phyloP scores from a whole-genome alignment of 345 rosid genomes.

The Syzygium aromaticum region DNA sequence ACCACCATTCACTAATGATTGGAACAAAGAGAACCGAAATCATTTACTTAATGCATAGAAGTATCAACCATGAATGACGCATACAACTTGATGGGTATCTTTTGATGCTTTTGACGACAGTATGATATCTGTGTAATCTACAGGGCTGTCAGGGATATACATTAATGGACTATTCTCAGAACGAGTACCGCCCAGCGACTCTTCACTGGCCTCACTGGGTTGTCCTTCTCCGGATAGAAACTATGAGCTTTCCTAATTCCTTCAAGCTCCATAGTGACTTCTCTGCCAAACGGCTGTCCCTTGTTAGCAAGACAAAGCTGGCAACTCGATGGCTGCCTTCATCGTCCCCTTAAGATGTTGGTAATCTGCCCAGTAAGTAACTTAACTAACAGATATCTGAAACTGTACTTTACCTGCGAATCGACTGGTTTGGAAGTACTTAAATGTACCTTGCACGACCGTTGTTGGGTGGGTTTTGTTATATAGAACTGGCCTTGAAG shows the following conservation, averaged over 20 bases:
- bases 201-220: not conserved
- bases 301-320: not conserved
- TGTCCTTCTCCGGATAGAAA: not conserved
- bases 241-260: not conserved
- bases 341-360: not conserved
- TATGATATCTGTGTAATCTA: not conserved
- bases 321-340: not conserved
- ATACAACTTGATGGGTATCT: not conserved
- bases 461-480: constrained; percentile 14
- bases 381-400: constrained; percentile 4
- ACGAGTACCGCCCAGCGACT: not conserved
- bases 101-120: not conserved
- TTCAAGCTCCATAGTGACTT: constrained; percentile 2
- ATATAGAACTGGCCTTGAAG: constrained; percentile 1
- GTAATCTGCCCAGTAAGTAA: constrained; percentile 4
- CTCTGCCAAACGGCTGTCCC: not conserved
- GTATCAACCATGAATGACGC: not conserved
- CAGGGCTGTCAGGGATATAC: not conserved
- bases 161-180: not conserved
- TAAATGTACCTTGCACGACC: constrained; percentile 9
- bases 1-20: not conserved
- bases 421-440: constrained; percentile 7
- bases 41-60: not conserved
- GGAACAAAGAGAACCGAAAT: not conserved
- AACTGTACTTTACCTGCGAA: constrained; percentile 14